These are phyloP conservation scores for Pestalotiopsis sp. DNA, from an alignment of 2,329 filamentous ascomycete genomes.

Conservation along the genomic window DNA sequence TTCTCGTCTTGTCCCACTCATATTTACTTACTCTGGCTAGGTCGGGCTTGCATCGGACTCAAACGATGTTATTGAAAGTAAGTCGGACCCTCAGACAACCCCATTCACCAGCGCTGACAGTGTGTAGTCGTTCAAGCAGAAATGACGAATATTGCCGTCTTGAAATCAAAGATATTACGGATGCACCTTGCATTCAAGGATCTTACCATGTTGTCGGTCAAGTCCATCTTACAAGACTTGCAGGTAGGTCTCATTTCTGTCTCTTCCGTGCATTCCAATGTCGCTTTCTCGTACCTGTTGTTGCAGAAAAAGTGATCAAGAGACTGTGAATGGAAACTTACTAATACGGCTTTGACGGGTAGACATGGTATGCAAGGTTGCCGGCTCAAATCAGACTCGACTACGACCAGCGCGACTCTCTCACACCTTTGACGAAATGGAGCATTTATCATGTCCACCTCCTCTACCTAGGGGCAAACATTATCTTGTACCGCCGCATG, in stretches of 20 bases:
- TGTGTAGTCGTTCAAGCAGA: conserved; percentile 29
- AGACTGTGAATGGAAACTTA: background rate
- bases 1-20: background rate
- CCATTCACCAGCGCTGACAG: background rate
- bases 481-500: conserved; percentile 33
- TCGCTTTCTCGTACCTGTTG: background rate
- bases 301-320: background rate
- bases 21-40: background rate
- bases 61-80: background rate
- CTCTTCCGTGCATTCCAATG: background rate
- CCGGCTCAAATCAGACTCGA: conserved; percentile 24
- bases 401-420: conserved; percentile 5
- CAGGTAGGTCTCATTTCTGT: conserved; percentile 11
- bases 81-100: background rate
- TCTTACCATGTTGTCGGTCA: conserved; percentile 24
- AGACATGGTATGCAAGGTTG: conserved; percentile 27
- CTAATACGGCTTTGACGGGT: background rate
- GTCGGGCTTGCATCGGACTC: background rate
- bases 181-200: conserved; percentile 29
- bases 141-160: conserved; percentile 28
- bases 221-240: conserved; percentile 28
- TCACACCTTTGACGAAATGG: conserved; percentile 13
- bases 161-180: conserved; percentile 31
- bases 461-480: conserved; percentile 31
- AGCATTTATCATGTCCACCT: conserved; percentile 31